A percentile compares a stretch with the other conserved stretches of the same genome.
Conservation (phyloP, 2,329 filamentous ascomycete species). For the Colletotrichum caudatum region DNA sequence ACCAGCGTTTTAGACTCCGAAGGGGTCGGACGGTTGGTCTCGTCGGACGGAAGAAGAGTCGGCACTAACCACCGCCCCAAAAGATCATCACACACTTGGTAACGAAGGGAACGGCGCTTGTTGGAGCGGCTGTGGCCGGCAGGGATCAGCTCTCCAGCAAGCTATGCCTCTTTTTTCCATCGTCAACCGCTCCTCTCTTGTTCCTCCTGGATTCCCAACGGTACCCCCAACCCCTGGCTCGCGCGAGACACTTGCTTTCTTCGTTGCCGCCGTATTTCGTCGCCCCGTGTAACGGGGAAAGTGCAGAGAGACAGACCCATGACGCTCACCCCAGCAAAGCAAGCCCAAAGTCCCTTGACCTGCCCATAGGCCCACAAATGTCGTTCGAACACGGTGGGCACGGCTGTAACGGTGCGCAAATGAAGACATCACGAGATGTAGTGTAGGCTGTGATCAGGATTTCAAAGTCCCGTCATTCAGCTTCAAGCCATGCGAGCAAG, state of each 20-base stretch:
- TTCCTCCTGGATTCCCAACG: background rate
- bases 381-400: slow-evolving; percentile 3
- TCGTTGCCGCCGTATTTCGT: background rate
- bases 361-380: slow-evolving; percentile 4
- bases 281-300: slow-evolving; percentile 3
- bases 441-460: background rate
- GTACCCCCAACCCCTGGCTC: background rate
- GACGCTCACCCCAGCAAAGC: slow-evolving; percentile 8
- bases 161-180: slow-evolving; percentile 4
- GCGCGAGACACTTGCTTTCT: background rate
- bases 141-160: slow-evolving; percentile 15
- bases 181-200: slow-evolving; percentile 6
- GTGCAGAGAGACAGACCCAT: slow-evolving; percentile 12
- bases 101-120: slow-evolving; percentile 22
- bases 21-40: background rate
- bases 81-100: slow-evolving; percentile 1
- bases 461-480: slow-evolving; percentile 13
- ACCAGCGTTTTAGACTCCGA: slow-evolving; percentile 6
- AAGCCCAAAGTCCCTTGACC: slow-evolving; percentile 14
- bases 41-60: slow-evolving; percentile 22
- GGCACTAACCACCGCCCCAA: slow-evolving; percentile 6
- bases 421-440: slow-evolving; percentile 9
- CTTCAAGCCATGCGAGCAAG: slow-evolving; percentile 28
- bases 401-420: background rate
- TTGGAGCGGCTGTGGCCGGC: slow-evolving; percentile 36